A percentile compares a stretch with the other conserved stretches of the same genome.
These are phyloP conservation scores for Ustilago curta DNA, from an alignment of 1,284 basidiomycete genomes.

Conservation along the genomic window DNA sequence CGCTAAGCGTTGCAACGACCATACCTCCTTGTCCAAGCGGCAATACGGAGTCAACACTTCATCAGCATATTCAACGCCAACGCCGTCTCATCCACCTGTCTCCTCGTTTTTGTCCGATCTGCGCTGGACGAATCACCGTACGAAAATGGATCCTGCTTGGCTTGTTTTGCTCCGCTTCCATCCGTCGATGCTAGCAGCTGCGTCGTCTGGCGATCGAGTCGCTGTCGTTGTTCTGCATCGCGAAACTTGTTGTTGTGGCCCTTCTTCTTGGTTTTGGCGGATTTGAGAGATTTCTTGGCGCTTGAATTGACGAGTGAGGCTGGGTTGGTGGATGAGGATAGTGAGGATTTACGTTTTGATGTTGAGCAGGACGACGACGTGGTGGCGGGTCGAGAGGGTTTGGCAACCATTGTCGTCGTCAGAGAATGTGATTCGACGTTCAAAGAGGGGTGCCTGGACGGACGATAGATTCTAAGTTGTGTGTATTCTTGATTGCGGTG, in stretches of 20 bases:
- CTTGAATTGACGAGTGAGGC: conserved; percentile 18
- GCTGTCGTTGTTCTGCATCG: conserved; percentile 22
- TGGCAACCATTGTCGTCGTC: conserved; percentile 13
- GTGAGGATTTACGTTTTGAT: conserved; percentile 8
- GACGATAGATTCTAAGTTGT: background rate
- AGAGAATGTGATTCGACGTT: background rate
- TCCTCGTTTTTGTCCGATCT: conserved; percentile 24
- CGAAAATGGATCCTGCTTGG: conserved; percentile 25
- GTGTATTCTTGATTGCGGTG: background rate
- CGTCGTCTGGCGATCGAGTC: conserved; percentile 22
- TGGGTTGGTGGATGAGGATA: conserved; percentile 5
- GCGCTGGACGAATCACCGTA: conserved; percentile 13
- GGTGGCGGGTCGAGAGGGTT: conserved; percentile 1
- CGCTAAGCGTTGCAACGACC: too few relatives aligned
- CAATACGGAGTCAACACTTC: conserved; percentile 28
- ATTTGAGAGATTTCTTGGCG: conserved; percentile 16
- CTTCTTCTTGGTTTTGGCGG: background rate
- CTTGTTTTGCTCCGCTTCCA: background rate
- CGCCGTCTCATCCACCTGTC: conserved; percentile 32
- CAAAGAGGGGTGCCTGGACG: background rate
- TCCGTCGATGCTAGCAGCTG: conserved; percentile 11
- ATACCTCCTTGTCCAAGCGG: too few relatives aligned
- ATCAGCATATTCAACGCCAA: conserved; percentile 29
- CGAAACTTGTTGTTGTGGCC: conserved; percentile 34
- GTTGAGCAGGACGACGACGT: conserved; percentile 8